Conservation (phyloP, 2,329 filamentous ascomycete species). For the Venturia asperata region DNA sequence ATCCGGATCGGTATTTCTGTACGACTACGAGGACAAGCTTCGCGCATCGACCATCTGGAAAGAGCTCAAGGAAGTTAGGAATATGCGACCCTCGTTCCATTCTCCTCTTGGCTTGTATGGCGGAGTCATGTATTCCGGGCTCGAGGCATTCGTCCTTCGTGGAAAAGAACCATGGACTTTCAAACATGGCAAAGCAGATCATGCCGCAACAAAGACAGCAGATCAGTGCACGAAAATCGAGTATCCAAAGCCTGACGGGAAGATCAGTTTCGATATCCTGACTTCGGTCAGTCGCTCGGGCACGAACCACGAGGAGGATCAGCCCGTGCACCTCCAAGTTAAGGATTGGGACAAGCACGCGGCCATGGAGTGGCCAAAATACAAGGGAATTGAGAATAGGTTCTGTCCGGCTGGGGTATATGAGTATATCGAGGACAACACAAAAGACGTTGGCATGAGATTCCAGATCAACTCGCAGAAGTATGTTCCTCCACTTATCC, state of each 20-base stretch:
- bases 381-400: slow-evolving; percentile 87
- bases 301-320: slow-evolving; percentile 97
- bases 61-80: slow-evolving; percentile 89
- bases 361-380: slow-evolving; percentile 72
- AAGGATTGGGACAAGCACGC: slow-evolving; percentile 92
- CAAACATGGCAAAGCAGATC: slow-evolving; percentile 72
- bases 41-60: slow-evolving; percentile 86
- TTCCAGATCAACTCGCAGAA: slow-evolving; percentile 99
- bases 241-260: slow-evolving; percentile 92
- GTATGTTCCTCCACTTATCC: slow-evolving; percentile 49
- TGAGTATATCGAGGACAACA: slow-evolving; percentile 90
- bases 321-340: slow-evolving; percentile 92
- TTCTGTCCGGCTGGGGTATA: slow-evolving; percentile 98
- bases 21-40: slow-evolving; percentile 85
- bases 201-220: slow-evolving; percentile 70
- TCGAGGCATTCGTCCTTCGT: slow-evolving; percentile 82
- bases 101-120: slow-evolving; percentile 79
- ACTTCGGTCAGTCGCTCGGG: slow-evolving; percentile 92
- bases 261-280: slow-evolving; percentile 91
- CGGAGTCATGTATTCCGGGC: slow-evolving; percentile 82
- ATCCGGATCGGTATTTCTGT: slow-evolving; percentile 75
- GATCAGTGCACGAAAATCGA: slow-evolving; percentile 81
- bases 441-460: slow-evolving; percentile 77
- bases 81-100: slow-evolving; percentile 96
- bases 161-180: slow-evolving; percentile 88